Evolutionary conservation across 2,329 filamentous ascomycete species (phyloP).

Genomic region (Aspergillus novofumigatus): DNA sequence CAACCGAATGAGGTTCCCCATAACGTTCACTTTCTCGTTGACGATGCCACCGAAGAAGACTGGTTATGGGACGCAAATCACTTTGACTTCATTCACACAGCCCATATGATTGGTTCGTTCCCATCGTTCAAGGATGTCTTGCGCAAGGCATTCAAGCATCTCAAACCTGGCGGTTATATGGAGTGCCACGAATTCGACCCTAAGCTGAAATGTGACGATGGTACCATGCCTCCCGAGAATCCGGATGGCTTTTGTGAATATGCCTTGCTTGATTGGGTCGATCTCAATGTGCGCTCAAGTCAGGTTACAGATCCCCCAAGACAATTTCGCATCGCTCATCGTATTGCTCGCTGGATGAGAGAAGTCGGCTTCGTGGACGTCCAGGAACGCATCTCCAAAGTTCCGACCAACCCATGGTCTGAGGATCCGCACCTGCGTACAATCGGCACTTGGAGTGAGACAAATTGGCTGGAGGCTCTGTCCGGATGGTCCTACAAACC

Average conservation of each 20-base stretch:
- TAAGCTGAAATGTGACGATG: conserved; percentile 50
- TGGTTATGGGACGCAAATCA: conserved; percentile 51
- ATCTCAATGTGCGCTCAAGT: conserved; percentile 40
- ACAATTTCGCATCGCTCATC: conserved; percentile 51
- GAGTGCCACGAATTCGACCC: conserved; percentile 45
- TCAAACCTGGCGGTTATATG: conserved; percentile 54
- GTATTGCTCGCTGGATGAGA: conserved; percentile 52
- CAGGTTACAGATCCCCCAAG: conserved; percentile 41
- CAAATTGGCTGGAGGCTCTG: conserved; percentile 43
- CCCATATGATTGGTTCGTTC: conserved; percentile 56
- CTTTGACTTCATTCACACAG: conserved; percentile 59
- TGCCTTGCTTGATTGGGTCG: conserved; percentile 48
- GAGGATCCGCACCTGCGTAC: conserved; percentile 44
- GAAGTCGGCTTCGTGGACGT: conserved; percentile 57
- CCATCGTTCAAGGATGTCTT: conserved; percentile 55
- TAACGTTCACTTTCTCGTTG: conserved; percentile 71
- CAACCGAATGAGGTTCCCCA: conserved; percentile 63
- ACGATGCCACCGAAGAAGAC: conserved; percentile 61
- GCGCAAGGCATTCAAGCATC: conserved; percentile 46
- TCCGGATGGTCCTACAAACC: conserved; percentile 44
- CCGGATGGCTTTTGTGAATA: conserved; percentile 32
- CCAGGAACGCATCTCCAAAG: conserved; percentile 49
- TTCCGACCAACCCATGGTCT: conserved; percentile 52
- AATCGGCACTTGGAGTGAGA: conserved; percentile 48
- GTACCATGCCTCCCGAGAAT: conserved; percentile 48